Percentiles rank a stretch among this genome's conserved stretches.
Conservation (phyloP, 441 rosid genomes). For the Adansonia grandidieri region DNA sequence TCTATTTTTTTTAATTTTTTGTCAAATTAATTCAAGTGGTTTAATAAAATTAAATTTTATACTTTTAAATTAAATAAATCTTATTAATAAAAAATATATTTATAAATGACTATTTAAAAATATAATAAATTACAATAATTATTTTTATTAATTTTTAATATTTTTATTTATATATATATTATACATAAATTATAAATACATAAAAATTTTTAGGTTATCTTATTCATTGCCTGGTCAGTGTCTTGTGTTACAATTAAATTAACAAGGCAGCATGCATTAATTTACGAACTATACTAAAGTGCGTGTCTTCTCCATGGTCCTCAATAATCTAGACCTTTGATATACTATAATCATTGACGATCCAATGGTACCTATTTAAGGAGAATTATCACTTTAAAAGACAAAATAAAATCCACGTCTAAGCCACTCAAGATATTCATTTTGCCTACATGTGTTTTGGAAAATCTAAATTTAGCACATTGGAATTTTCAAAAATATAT, state of each 20-base stretch:
- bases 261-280: background rate
- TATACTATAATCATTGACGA: background rate
- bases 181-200: too few species aligned
- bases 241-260: background rate
- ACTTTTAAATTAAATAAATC: too few species aligned
- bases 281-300: background rate
- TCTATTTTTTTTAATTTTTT: too few species aligned
- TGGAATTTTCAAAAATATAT: slow-evolving; percentile 33
- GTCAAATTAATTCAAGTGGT: background rate
- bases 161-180: too few species aligned
- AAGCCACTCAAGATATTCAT: slow-evolving; percentile 23
- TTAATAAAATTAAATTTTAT: too few species aligned
- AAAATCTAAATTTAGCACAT: slow-evolving; percentile 33
- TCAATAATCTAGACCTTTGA: slow-evolving; percentile 16
- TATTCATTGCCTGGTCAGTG: background rate
- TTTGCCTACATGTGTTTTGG: slow-evolving; percentile 32
- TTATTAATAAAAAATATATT: too few species aligned
- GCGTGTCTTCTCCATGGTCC: slow-evolving; percentile 13
- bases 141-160: too few species aligned
- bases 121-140: too few species aligned
- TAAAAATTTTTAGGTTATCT: background rate
- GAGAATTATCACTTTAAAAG: slow-evolving; percentile 21
- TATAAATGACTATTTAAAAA: too few species aligned
- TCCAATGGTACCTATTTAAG: slow-evolving; percentile 33
- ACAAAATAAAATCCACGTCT: slow-evolving; percentile 20